Conservation (phyloP, 768 basidiomycete genomes). For the Holtermanniella nyarrowii region DNA sequence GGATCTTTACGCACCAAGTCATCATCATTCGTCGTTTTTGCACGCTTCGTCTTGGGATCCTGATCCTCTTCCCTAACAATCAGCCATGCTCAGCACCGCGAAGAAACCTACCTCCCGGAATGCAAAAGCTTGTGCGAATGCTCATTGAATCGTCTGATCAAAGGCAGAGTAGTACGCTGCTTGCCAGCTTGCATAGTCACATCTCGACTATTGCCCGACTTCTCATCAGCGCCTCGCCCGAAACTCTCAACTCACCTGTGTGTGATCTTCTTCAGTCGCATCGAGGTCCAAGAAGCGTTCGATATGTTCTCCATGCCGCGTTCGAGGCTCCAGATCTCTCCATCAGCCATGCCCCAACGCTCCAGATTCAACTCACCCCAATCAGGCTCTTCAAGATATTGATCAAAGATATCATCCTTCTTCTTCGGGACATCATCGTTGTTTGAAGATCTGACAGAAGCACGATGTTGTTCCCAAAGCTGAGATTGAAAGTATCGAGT, state of each 20-base stretch:
- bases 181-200: constrained; percentile 92
- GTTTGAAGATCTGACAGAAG: constrained; percentile 74
- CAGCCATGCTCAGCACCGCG: too few relatives aligned
- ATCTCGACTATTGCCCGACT: constrained; percentile 85
- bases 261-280: constrained; percentile 84
- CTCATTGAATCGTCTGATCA: constrained; percentile 95
- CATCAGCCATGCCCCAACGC: constrained; percentile 1
- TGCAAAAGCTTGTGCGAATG: constrained; percentile 84
- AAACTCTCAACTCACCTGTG: constrained; percentile 50
- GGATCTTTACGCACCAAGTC: too few relatives aligned
- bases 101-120: constrained; percentile 12
- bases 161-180: constrained; percentile 73
- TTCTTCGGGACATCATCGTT: constrained; percentile 63
- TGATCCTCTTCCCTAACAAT: neutral
- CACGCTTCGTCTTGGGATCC: too few relatives aligned
- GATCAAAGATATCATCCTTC: constrained; percentile 88
- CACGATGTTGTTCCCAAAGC: constrained; percentile 87
- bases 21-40: too few relatives aligned
- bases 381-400: constrained; percentile 90
- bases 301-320: constrained; percentile 39
- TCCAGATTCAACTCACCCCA: constrained; percentile 55
- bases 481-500: constrained; percentile 92
- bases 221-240: constrained; percentile 1
- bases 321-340: constrained; percentile 20
- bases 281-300: constrained; percentile 74